Evolutionary conservation across 768 basidiomycete species (phyloP).

Genomic region (Rubroboletus satanas): DNA sequence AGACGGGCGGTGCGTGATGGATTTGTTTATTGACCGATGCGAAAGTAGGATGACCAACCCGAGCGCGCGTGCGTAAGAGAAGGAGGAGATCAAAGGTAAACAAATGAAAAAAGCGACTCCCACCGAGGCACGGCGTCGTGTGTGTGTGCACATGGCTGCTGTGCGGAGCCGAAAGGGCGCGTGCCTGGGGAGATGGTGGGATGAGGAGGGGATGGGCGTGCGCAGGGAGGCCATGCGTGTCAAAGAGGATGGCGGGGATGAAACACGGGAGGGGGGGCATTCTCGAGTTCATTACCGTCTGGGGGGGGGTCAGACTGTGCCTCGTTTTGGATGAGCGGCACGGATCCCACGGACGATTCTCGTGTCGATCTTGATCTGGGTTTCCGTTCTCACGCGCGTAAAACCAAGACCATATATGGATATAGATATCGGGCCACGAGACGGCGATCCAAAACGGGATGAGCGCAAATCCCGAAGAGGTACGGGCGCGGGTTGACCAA

Average conservation of each 20-base stretch:
- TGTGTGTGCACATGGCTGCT: too few relatives aligned
- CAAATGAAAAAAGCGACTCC: too few relatives aligned
- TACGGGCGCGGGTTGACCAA: neutral
- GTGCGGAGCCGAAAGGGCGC: too few relatives aligned
- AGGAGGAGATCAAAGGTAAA: neutral
- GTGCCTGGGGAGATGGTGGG: too few relatives aligned
- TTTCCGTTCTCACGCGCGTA: constrained; percentile 38
- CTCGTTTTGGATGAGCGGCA: neutral
- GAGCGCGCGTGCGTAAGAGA: neutral
- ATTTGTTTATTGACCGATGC: too few relatives aligned
- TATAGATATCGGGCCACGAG: neutral
- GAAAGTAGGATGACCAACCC: too few relatives aligned
- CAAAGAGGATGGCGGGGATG: neutral
- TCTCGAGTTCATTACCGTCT: neutral
- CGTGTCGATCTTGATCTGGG: constrained; percentile 62
- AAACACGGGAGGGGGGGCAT: too few relatives aligned
- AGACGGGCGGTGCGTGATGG: too few relatives aligned
- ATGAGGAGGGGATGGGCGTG: too few relatives aligned
- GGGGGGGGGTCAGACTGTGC: too few relatives aligned
- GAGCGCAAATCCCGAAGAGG: constrained; percentile 19
- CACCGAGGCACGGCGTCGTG: too few relatives aligned
- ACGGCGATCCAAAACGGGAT: constrained; percentile 25
- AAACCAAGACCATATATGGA: constrained; percentile 30
- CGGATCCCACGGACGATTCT: constrained; percentile 10
- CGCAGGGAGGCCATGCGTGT: too few relatives aligned